phyloP scores from a whole-genome alignment of 2,329 filamentous ascomycete species.

The Nigrospora sphaerica region DNA sequence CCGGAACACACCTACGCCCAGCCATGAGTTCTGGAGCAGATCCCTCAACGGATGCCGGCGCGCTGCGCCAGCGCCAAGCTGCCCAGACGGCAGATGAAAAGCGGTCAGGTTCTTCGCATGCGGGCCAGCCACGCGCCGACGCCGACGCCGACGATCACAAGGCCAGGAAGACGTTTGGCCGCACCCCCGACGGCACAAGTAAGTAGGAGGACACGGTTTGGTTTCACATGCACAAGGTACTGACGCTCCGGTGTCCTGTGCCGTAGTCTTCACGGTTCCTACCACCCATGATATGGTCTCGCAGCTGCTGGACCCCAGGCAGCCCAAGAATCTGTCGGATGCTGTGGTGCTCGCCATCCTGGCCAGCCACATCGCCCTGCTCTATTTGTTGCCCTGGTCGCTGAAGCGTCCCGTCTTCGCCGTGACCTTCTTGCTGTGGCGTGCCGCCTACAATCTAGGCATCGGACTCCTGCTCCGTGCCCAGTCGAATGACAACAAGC shows the following conservation, averaged over 20 bases:
- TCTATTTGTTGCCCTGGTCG: slow-evolving; percentile 64
- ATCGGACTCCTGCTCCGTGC: slow-evolving; percentile 84
- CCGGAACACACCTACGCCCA: background rate
- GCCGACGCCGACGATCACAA: slow-evolving; percentile 15
- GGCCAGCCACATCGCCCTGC: slow-evolving; percentile 63
- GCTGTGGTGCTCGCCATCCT: slow-evolving; percentile 72
- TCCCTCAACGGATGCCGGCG: slow-evolving; percentile 11
- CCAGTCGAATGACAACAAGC: slow-evolving; percentile 81
- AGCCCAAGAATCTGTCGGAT: slow-evolving; percentile 93
- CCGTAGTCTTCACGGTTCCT: slow-evolving; percentile 84
- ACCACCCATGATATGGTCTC: slow-evolving; percentile 99
- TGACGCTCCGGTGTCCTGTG: slow-evolving; percentile 4
- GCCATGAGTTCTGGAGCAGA: slow-evolving; percentile 14
- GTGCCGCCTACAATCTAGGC: slow-evolving; percentile 84
- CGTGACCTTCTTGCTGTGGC: slow-evolving; percentile 83
- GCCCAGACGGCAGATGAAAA: slow-evolving; percentile 7
- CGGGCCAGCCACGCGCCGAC: slow-evolving; percentile 4
- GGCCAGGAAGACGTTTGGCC: slow-evolving; percentile 74
- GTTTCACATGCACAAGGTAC: slow-evolving; percentile 9
- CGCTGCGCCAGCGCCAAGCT: slow-evolving; percentile 18
- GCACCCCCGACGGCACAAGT: slow-evolving; percentile 88
- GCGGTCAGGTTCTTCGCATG: slow-evolving; percentile 6
- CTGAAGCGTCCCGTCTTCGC: slow-evolving; percentile 75
- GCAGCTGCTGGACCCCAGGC: slow-evolving; percentile 85
- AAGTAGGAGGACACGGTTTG: slow-evolving; percentile 30